A percentile compares a stretch with the other conserved stretches of the same genome.
phyloP scores from a whole-genome alignment of 768 basidiomycete species.

The Suillus hirtellus region DNA sequence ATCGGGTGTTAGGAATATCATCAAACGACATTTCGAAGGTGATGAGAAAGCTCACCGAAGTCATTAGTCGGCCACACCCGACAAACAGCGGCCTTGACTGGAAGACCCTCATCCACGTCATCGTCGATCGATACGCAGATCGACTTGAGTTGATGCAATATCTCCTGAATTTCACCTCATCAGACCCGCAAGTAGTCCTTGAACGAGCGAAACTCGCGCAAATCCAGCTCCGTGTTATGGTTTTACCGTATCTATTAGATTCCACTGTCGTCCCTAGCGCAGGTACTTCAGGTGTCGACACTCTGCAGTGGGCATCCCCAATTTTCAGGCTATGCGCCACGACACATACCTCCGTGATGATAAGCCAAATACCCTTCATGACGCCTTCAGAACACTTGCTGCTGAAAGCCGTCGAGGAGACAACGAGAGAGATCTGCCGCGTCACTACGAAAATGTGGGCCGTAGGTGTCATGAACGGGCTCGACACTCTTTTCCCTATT shows the following conservation, averaged over 20 bases:
- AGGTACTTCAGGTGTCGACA: not conserved
- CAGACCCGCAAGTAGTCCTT: slow-evolving; percentile 17
- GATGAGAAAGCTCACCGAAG: slow-evolving; percentile 12
- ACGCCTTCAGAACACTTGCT: slow-evolving; percentile 18
- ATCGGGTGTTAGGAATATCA: slow-evolving; percentile 19
- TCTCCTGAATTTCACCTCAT: slow-evolving; percentile 29
- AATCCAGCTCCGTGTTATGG: slow-evolving; percentile 25
- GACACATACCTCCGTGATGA: slow-evolving; percentile 13
- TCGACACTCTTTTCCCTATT: slow-evolving; percentile 4
- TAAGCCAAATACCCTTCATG: slow-evolving; percentile 6
- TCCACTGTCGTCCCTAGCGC: slow-evolving; percentile 10
- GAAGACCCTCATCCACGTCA: slow-evolving; percentile 37
- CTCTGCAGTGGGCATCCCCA: slow-evolving; percentile 16
- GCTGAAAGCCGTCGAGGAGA: slow-evolving; percentile 16
- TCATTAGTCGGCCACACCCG: slow-evolving; percentile 5
- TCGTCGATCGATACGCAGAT: slow-evolving; percentile 43
- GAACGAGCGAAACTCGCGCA: slow-evolving; percentile 13
- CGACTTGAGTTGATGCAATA: slow-evolving; percentile 43
- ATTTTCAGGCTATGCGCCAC: slow-evolving; percentile 15
- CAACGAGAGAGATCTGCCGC: slow-evolving; percentile 21
- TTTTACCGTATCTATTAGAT: slow-evolving; percentile 16
- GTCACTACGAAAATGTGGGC: slow-evolving; percentile 23
- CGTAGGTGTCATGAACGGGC: slow-evolving; percentile 15
- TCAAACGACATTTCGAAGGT: slow-evolving; percentile 13
- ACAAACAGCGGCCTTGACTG: slow-evolving; percentile 42